Evolutionary conservation across 345 rosid species (phyloP).

Genomic region (Arabis alpina): DNA sequence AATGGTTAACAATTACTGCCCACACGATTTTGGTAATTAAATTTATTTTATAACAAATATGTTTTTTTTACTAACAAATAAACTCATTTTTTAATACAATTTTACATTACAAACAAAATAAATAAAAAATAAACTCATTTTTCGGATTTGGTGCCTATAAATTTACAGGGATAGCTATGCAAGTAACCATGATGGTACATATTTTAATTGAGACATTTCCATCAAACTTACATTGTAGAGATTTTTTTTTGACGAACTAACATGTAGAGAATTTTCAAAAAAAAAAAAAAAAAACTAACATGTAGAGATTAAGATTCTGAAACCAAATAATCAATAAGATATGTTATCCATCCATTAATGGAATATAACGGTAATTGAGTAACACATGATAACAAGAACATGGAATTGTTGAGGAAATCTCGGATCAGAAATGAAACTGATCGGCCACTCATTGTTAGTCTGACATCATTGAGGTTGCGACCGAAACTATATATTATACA

Average conservation of each 20-base stretch:
- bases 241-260: neutral
- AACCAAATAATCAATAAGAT: neutral
- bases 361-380: conserved; percentile 4
- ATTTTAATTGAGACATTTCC: neutral
- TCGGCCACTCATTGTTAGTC: conserved; percentile 12
- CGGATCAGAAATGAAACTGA: conserved; percentile 24
- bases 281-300: neutral
- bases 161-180: no score
- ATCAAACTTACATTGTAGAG: neutral
- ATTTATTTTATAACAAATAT: no score
- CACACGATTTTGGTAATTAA: no score
- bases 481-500: conserved; percentile 12
- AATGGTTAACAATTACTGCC: no score
- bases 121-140: no score
- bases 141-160: no score
- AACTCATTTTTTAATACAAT: no score
- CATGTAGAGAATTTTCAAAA: neutral
- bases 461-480: conserved; percentile 5
- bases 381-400: conserved; percentile 15
- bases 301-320: neutral
- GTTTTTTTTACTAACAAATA: no score
- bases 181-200: neutral
- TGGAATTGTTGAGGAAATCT: conserved; percentile 19
- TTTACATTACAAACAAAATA: no score
- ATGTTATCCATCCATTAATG: conserved; percentile 15